Evolutionary conservation across 2,329 filamentous ascomycete genomes (phyloP).

Genomic region (Fusarium sp.): DNA sequence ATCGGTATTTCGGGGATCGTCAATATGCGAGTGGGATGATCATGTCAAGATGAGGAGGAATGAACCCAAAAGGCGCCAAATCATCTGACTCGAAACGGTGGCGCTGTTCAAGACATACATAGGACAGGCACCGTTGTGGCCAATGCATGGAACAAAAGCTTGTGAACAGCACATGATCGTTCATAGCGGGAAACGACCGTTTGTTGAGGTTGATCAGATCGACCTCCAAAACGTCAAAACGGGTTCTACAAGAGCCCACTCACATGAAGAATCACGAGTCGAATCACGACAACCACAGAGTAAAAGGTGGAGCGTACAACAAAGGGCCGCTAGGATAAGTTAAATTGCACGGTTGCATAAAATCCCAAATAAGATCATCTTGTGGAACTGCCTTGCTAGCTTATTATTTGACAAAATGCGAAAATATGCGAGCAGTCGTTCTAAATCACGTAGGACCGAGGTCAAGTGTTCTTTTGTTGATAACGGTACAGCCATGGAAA

Average conservation of each 20-base stretch:
- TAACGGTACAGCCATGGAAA: background rate
- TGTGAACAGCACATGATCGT: conserved; percentile 33
- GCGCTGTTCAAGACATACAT: conserved; percentile 15
- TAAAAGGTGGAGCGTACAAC: conserved; percentile 5
- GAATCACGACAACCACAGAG: conserved; percentile 27
- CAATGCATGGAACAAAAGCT: conserved; percentile 14
- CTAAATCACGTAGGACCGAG: background rate
- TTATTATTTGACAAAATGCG: conserved; percentile 34
- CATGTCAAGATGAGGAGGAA: conserved; percentile 2
- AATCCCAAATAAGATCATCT: conserved; percentile 34
- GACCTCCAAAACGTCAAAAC: conserved; percentile 1
- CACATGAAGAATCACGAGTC: conserved; percentile 35
- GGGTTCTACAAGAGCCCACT: conserved; percentile 8
- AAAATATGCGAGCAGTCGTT: conserved; percentile 6
- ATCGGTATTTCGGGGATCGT: conserved; percentile 11
- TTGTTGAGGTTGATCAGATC: conserved; percentile 19
- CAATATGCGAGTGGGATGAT: conserved; percentile 11
- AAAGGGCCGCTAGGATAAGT: conserved; percentile 10
- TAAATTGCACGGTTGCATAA: conserved; percentile 30
- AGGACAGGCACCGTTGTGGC: conserved; percentile 16
- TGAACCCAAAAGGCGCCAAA: conserved; percentile 9
- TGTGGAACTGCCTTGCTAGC: conserved; percentile 30
- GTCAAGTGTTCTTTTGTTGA: background rate
- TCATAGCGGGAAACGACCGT: conserved; percentile 4
- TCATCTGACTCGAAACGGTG: conserved; percentile 34